Evolutionary conservation across 129 eudicot species (phyloP).

Genomic region (Escallonia rubra): DNA sequence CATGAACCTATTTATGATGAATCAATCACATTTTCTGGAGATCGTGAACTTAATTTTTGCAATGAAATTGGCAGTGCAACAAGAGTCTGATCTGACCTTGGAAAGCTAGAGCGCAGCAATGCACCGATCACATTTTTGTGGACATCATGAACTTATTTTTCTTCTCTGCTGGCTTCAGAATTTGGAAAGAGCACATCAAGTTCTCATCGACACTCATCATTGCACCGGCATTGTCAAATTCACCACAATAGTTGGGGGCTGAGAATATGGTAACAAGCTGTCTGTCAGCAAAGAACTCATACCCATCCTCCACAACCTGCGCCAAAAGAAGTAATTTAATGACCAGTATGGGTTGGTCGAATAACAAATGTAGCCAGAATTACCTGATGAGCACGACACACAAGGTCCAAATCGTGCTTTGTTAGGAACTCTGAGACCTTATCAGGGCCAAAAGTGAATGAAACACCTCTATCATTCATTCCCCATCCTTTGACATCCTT

Average conservation of each 20-base stretch:
- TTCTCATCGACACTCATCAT: slow-evolving; percentile 84
- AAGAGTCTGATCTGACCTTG: slow-evolving; percentile 29
- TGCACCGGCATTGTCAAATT: slow-evolving; percentile 90
- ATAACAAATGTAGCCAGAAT: not conserved
- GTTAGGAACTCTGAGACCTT: slow-evolving; percentile 73
- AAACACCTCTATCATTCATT: slow-evolving; percentile 94
- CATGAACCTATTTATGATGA: too few relatives aligned
- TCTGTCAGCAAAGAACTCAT: slow-evolving; percentile 88
- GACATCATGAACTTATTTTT: slow-evolving; percentile 71
- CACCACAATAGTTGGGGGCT: slow-evolving; percentile 88
- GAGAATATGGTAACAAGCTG: slow-evolving; percentile 81
- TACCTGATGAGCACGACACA: slow-evolving; percentile 95
- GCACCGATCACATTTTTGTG: slow-evolving; percentile 45
- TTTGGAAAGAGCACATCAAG: slow-evolving; percentile 85
- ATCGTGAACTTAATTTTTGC: too few relatives aligned
- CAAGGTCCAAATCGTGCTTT: slow-evolving; percentile 83
- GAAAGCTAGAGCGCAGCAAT: not conserved
- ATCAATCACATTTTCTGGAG: too few relatives aligned
- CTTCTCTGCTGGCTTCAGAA: slow-evolving; percentile 82
- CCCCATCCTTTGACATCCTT: slow-evolving; percentile 90
- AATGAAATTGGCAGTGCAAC: too few relatives aligned
- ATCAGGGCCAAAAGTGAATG: slow-evolving; percentile 83
- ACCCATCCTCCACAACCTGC: slow-evolving; percentile 93
- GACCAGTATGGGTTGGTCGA: not conserved
- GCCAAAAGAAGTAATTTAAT: slow-evolving; percentile 11